phyloP scores from a whole-genome alignment of 257 asterid species.

The Verbena officinalis region DNA sequence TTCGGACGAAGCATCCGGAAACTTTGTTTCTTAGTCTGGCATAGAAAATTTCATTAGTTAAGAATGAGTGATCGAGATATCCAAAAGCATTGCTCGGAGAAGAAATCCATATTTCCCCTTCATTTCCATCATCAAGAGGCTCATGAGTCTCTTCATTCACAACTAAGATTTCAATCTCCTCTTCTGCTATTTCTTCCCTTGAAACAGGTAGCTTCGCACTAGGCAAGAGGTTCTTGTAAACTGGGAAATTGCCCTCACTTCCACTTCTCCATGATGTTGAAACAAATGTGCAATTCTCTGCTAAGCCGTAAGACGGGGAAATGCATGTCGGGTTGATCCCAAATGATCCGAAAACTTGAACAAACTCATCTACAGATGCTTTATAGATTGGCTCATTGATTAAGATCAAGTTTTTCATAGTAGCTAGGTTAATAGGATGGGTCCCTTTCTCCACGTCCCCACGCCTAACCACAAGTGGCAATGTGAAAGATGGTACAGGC shows the following conservation, averaged over 20 bases:
- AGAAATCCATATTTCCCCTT: conserved; percentile 91
- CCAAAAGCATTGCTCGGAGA: conserved; percentile 78
- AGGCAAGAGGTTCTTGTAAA: conserved; percentile 57
- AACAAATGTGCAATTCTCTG: conserved; percentile 80
- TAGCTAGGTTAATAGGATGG: conserved; percentile 36
- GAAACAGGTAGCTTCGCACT: conserved; percentile 56
- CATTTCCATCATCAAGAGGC: conserved; percentile 58
- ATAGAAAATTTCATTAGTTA: conserved; percentile 55
- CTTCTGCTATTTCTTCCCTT: conserved; percentile 39
- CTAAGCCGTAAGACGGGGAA: conserved; percentile 83
- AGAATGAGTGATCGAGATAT: conserved; percentile 67
- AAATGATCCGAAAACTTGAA: conserved; percentile 37
- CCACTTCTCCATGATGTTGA: conserved; percentile 76
- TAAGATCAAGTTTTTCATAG: conserved; percentile 62
- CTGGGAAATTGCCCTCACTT: conserved; percentile 36
- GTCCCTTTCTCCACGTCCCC: conserved; percentile 40
- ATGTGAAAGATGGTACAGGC: conserved; percentile 73
- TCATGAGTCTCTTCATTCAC: conserved; percentile 64
- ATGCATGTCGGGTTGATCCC: conserved; percentile 55
- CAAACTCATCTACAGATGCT: conserved; percentile 46
- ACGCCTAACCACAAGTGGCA: conserved; percentile 68
- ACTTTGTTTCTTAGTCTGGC: conserved; percentile 38
- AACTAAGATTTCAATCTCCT: conserved; percentile 59
- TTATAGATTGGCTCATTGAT: conserved; percentile 75
- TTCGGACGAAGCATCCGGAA: conserved; percentile 47